Base-by-base conservation (phyloP, 139 green algal species). In the Astrephomene gubernaculifera region DNA sequence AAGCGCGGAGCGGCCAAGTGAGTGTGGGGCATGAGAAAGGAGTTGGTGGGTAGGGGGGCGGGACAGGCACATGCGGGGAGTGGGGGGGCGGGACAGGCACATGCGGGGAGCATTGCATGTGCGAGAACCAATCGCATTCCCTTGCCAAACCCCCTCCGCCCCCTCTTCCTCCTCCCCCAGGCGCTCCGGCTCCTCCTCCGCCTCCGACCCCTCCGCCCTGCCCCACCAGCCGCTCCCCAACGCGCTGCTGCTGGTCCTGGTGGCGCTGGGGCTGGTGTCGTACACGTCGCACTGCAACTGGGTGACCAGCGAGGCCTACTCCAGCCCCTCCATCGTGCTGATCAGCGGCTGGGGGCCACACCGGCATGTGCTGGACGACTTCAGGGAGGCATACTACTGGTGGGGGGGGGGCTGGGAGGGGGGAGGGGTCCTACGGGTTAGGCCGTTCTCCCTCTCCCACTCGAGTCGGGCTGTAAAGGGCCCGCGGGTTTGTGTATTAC, bases 351-450 rank as follows among this genome's bases (percentile, higher is more conserved):
- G 36, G 31, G 87, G 87, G 2, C 67, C 87, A 12, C 41, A 85
- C 87, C 81, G 87, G 53, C 36, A 93, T 63, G 87, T 94, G 73
- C 96, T 98, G 91, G 95, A 98, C 81, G 95, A 98, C 90, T 98
- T 97, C 89, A 86, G 95, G 52, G 91, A 94, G 86, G 87, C 89
- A 0, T 94, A 94, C 86, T 91, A 92, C 45, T 97, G 95, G 95
- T 85, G 64, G n/a, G 78, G n/a, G 31, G 53, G n/a, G n/a, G 44
- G 71, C 9, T 31, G 45, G 44, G 27, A 43, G 29, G 43, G 44
- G 44, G 44, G 29, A 44, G 70, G 29, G 70, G 41, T 14, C 12
- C 1, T 9, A 41, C 36, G 25, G 17, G 39, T 12, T 0, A 57
- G 25, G 41, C 14, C n/a, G n/a, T 27, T 65, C 57, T 22, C 57